Conservation (phyloP, 164 flowering plant genomes). For the Sextonia rubra region DNA sequence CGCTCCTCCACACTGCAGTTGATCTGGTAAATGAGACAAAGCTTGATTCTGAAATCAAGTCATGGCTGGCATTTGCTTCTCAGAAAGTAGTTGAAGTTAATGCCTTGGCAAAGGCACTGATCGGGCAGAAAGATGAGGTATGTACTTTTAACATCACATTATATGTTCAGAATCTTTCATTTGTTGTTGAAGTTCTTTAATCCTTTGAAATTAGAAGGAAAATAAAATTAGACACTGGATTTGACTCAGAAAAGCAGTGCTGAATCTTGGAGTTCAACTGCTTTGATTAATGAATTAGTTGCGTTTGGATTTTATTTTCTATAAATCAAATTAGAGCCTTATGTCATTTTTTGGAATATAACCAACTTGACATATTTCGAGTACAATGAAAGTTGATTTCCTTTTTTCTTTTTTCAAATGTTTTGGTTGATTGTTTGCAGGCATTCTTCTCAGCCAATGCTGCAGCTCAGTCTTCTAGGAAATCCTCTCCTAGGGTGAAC, state of each 20-base stretch:
- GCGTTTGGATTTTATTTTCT: neutral
- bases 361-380: neutral
- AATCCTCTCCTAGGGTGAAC: slow-evolving; percentile 61
- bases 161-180: neutral
- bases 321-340: neutral
- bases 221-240: neutral
- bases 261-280: no score
- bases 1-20: slow-evolving; percentile 83
- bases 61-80: slow-evolving; percentile 80
- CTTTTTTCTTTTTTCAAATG: no score
- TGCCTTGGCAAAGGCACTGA: slow-evolving; percentile 68
- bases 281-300: neutral
- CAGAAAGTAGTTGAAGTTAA: slow-evolving; percentile 67
- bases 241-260: no score
- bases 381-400: neutral
- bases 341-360: neutral
- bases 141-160: neutral
- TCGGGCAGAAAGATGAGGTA: slow-evolving; percentile 71
- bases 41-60: slow-evolving; percentile 61
- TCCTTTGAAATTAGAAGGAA: neutral
- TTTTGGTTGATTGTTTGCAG: slow-evolving; percentile 23
- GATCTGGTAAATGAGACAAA: slow-evolving; percentile 71
- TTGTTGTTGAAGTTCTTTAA: no score
- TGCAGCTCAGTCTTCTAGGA: slow-evolving; percentile 61
- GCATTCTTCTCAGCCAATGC: slow-evolving; percentile 61